Base-by-base conservation (phyloP, 306 rosid species). In the Hippophae rhamnoides region DNA sequence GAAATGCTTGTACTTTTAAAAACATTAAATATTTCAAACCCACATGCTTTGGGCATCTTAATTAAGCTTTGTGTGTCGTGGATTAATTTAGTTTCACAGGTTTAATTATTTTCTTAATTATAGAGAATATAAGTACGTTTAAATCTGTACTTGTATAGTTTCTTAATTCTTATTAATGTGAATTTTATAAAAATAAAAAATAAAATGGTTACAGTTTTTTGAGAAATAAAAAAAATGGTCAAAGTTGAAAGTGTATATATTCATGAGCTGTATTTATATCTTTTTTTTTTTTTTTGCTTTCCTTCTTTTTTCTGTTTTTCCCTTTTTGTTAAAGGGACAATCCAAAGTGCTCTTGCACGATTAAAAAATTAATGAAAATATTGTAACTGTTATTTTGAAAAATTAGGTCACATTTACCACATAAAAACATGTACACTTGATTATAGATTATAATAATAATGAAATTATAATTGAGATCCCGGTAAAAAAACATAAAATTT, bases 31-130 rank as follows among this genome's bases (percentile, higher is more conserved):
- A 31, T 31, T 31, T 67, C 10, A 18, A 62, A 26, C 5, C 63
- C 84, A 81, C 88, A 75, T 83, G 86, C 70, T 76, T 74, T 66
- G 54, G 58, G 78, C 64, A 76, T 78, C 74, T 74, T 72, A 61
- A 62, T 77, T 66, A 67, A 53, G 38, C 38, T 10, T 51, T 51
- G 67, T 52, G 43, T 31, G 69, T 54, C 51, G 55, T 31, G 3
- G 38, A 31, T 31, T 31, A 31, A 31, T 31, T 31, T 64, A 13
- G 67, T 47, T 43, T 64, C 67, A 65, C 55, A 70, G 71, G 45
- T 49, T 76, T 73, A 12, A 77, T 57, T n/a, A 70, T 62, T 62
- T 25, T 31, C n/a, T 6, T 6, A 57, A 44, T 13, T 50, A 45
- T 25, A 14, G 11, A 27, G 50, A 18, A 53, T 63, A 44, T 26